Evolutionary conservation across 371 early-diverging fungal genomes (phyloP), one percentile per base, ranked within the genome.

Genomic region (Dichotomocladium elegans): DNA sequence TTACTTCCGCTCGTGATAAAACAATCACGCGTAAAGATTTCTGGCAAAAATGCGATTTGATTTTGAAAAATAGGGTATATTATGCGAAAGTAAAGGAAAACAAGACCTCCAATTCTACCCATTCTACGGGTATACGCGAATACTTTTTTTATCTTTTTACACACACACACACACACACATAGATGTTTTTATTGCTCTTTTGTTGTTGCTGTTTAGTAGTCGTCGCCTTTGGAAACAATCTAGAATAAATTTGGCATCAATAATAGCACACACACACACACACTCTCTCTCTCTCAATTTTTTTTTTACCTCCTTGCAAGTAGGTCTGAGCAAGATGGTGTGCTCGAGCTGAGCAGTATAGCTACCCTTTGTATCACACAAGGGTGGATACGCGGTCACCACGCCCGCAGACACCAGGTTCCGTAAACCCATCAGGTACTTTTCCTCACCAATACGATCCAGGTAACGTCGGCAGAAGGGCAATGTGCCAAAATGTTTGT

Each of bases 331-430:
- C 25, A 96, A 67, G 22, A 98, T 72, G 3, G 99, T 99, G 70
- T 99, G 99, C 66, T 99, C 99, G 61, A 85, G 98, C 79, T 99
- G 99, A 3, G 99, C 98, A 19, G 99, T 98, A 68, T 87, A 95
- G 46, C 87, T 88, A 8, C 98, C 98, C 68, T 83, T 80, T 44
- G 83, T 76, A 70, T 99, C 99, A 41, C 79, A 77, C 30, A 99
- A 78, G 41, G 99, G 99, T 45, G 99, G 99, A 72, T 98, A 96
- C 3, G 89, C 85, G 26, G 77, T 85, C 14, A 99, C 89, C 37
- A 92, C 80, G 19, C 93, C 43, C 14, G 43, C 19, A 10, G 43
- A 43, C 3, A 94, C 91, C 49, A 99, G 72, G 60, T 87, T 83
- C 60, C 90, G 89, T 26, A 99, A 75, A 3, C 89, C 93, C 69